A percentile compares a stretch with the other conserved stretches of the same genome.
Evolutionary conservation across 129 eudicot species (phyloP).

Genomic region (Flaveria sonorensis): DNA sequence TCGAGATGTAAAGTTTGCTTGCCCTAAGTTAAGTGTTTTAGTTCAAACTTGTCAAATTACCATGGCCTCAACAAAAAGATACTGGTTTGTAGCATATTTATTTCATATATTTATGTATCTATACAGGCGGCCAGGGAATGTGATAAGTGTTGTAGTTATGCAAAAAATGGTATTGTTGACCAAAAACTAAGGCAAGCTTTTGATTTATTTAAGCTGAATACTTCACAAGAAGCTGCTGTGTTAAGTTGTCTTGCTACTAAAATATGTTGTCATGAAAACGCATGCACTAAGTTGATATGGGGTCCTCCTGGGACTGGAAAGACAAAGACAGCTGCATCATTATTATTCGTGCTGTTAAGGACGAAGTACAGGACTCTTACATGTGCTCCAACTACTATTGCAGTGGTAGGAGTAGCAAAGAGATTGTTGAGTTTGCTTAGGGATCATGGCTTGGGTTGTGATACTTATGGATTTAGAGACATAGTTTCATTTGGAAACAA

Average conservation of each 20-base stretch:
- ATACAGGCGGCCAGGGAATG: constrained; percentile 43
- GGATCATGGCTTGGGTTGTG: constrained; percentile 24
- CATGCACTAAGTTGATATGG: constrained; percentile 60
- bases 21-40: background rate
- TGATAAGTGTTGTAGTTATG: constrained; percentile 32
- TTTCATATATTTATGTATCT: background rate
- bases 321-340: constrained; percentile 59
- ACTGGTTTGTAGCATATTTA: background rate
- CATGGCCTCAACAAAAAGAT: background rate
- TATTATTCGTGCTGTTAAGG: constrained; percentile 38
- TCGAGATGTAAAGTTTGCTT: background rate
- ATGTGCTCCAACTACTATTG: constrained; percentile 80
- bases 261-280: constrained; percentile 38
- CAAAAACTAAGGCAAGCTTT: constrained; percentile 20
- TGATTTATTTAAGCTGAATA: constrained; percentile 41
- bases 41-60: background rate
- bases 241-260: constrained; percentile 44
- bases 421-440: constrained; percentile 33
- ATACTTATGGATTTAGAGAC: constrained; percentile 66
- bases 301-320: constrained; percentile 95
- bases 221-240: constrained; percentile 59
- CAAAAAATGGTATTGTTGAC: background rate
- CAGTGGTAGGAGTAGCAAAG: constrained; percentile 55
- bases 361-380: constrained; percentile 53
- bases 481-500: constrained; percentile 61